phyloP scores from a whole-genome alignment of 495 filamentous ascomycete species.

The Mycothermus thermophilus region DNA sequence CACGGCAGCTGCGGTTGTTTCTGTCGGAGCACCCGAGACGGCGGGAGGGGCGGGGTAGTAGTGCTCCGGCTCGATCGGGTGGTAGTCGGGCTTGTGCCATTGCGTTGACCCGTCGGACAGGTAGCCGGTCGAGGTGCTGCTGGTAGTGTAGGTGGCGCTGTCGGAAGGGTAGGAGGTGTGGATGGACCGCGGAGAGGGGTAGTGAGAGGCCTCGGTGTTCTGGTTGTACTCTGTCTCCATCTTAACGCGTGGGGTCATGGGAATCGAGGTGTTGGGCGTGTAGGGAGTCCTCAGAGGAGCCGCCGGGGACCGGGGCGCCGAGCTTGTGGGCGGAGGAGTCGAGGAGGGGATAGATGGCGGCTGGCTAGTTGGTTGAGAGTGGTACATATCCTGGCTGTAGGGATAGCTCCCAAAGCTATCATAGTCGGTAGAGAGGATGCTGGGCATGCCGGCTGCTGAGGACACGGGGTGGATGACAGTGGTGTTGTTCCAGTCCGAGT shows the following conservation, averaged over 20 bases:
- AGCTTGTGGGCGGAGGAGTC: conserved; percentile 27
- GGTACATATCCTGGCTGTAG: conserved; percentile 37
- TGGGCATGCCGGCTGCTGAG: conserved; percentile 28
- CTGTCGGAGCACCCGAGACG: conserved; percentile 9
- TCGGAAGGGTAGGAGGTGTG: conserved; percentile 28
- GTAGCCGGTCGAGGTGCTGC: conserved; percentile 28
- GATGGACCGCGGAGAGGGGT: conserved; percentile 33
- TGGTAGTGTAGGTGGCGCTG: conserved; percentile 21
- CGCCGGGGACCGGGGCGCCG: conserved; percentile 31
- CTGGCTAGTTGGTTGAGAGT: conserved; percentile 29
- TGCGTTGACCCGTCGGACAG: conserved; percentile 33
- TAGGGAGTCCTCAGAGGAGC: conserved; percentile 23
- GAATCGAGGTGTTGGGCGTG: conserved; percentile 21
- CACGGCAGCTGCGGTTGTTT: no score
- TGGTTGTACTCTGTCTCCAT: conserved; percentile 35
- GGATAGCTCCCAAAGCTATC: conserved; percentile 36
- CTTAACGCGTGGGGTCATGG: conserved; percentile 36
- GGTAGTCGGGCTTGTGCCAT: conserved; percentile 38
- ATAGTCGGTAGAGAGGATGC: conserved; percentile 39
- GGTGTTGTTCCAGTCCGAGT: conserved; percentile 28
- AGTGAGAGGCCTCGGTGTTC: conserved; percentile 30
- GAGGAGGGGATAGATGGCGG: conserved; percentile 29
- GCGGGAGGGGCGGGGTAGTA: conserved; percentile 24
- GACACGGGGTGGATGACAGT: conserved; percentile 25
- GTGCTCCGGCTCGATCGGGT: conserved; percentile 24